Conservation (phyloP, 495 filamentous ascomycete genomes). For the Aspergillus nanangensis region DNA sequence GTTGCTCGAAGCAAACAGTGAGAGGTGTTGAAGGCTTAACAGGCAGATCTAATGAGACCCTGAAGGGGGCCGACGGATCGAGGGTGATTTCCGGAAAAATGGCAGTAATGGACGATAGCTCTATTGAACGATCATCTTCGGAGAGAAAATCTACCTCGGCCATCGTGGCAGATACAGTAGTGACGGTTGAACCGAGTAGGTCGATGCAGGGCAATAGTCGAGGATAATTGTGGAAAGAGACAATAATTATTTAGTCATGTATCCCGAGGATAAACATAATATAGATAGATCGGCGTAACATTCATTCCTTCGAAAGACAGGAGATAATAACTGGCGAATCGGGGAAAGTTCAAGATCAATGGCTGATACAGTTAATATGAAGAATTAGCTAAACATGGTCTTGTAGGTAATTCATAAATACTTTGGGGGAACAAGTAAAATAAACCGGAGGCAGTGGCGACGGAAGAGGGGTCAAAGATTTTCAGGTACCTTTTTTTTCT, state of each 20-base stretch:
- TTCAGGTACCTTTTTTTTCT: too few relatives aligned
- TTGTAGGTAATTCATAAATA: not conserved
- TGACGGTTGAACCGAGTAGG: not conserved
- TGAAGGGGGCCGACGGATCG: conserved; percentile 50
- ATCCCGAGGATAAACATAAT: not conserved
- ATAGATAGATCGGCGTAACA: not conserved
- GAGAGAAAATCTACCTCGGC: conserved; percentile 21
- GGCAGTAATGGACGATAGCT: conserved; percentile 77
- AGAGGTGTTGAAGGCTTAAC: conserved; percentile 67
- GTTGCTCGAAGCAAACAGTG: conserved; percentile 61
- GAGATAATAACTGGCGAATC: not conserved
- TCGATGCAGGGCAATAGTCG: not conserved
- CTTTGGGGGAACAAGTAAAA: not conserved
- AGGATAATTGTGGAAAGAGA: not conserved
- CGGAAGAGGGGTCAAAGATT: too few relatives aligned
- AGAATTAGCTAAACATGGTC: too few relatives aligned
- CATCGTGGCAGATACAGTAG: conserved; percentile 15
- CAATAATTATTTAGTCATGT: not conserved
- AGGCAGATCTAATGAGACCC: conserved; percentile 65
- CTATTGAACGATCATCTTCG: conserved; percentile 67
- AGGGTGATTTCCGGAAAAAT: conserved; percentile 85
- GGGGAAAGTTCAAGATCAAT: not conserved
- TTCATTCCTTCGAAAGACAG: not conserved
- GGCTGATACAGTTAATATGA: not conserved
- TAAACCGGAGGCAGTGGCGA: not conserved